Evolutionary conservation across 1,284 basidiomycete species (phyloP).

Genomic region (Malassezia nana): DNA sequence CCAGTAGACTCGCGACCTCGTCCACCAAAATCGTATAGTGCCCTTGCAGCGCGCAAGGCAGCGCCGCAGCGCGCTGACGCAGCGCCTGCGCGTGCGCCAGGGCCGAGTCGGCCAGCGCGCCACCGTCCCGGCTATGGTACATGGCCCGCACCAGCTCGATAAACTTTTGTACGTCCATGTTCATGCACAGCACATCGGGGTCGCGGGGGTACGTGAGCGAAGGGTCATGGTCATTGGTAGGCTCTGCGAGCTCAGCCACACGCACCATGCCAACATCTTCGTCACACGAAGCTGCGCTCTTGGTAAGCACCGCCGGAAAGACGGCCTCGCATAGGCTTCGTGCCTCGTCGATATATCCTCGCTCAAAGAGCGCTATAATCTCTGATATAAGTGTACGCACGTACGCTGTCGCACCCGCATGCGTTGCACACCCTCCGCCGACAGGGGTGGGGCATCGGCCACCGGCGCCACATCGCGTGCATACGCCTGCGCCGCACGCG

Average conservation of each 20-base stretch:
- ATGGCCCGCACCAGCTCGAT: slow-evolving; percentile 57
- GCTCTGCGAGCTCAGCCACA: too few relatives aligned
- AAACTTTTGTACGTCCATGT: slow-evolving; percentile 71
- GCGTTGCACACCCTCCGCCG: slow-evolving; percentile 4
- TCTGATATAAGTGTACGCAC: slow-evolving; percentile 3
- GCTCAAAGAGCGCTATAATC: slow-evolving; percentile 52
- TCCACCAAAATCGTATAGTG: slow-evolving; percentile 61
- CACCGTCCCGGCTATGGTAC: slow-evolving; percentile 14
- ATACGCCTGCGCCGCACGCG: slow-evolving; percentile 62
- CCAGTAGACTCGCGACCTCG: slow-evolving; percentile 64
- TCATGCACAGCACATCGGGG: slow-evolving; percentile 64
- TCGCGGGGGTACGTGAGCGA: slow-evolving; percentile 51
- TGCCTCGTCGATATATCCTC: slow-evolving; percentile 62
- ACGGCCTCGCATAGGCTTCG: slow-evolving; percentile 56
- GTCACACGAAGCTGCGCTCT: background rate
- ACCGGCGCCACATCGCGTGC: background rate
- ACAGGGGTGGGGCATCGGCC: background rate
- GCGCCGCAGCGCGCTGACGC: slow-evolving; percentile 27
- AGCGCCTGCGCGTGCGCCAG: slow-evolving; percentile 30
- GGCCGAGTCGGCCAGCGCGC: slow-evolving; percentile 29
- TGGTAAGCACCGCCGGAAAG: slow-evolving; percentile 35
- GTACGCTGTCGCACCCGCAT: slow-evolving; percentile 15
- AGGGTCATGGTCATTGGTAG: too few relatives aligned
- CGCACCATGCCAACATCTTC: too few relatives aligned
- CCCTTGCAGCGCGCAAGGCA: slow-evolving; percentile 37